phyloP scores from a whole-genome alignment of 2,329 filamentous ascomycete species.

The Trichoderma lentiforme region DNA sequence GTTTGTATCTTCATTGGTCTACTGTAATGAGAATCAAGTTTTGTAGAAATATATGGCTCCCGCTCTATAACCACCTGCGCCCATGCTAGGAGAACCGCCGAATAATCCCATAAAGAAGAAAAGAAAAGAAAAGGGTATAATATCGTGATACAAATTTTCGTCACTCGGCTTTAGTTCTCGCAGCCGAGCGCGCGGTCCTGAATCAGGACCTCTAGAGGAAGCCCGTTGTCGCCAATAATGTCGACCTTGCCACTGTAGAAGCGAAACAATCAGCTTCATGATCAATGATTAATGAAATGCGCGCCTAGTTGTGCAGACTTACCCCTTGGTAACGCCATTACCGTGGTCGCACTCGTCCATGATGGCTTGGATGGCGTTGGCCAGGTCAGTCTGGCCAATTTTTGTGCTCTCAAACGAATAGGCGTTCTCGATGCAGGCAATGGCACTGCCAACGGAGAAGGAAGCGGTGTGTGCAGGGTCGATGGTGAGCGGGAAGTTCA shows the following conservation, averaged over 20 bases:
- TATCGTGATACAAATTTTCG: not conserved
- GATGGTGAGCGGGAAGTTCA: not conserved
- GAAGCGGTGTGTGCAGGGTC: not conserved
- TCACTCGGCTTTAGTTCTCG: not conserved
- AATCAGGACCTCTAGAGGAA: not conserved
- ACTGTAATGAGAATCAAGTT: not conserved
- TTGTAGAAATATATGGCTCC: not conserved
- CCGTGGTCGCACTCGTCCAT: not conserved
- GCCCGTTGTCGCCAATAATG: not conserved
- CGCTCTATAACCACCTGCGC: conserved; percentile 4
- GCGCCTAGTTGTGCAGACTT: not conserved
- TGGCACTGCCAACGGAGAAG: conserved; percentile 4
- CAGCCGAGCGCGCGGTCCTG: not conserved
- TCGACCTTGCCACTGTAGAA: not conserved
- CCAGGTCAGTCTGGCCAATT: not conserved
- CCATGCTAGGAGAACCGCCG: not conserved
- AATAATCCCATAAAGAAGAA: not conserved
- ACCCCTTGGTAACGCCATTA: conserved; percentile 1
- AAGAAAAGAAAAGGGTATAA: conserved; percentile 3
- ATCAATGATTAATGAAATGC: not conserved
- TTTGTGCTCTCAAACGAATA: not conserved
- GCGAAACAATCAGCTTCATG: not conserved
- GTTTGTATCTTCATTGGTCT: not conserved
- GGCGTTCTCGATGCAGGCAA: not conserved
- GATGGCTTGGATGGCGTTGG: not conserved